Base-by-base conservation (phyloP, 2,329 filamentous ascomycete species). In the Pseudopyrenochaeta lycopersici region DNA sequence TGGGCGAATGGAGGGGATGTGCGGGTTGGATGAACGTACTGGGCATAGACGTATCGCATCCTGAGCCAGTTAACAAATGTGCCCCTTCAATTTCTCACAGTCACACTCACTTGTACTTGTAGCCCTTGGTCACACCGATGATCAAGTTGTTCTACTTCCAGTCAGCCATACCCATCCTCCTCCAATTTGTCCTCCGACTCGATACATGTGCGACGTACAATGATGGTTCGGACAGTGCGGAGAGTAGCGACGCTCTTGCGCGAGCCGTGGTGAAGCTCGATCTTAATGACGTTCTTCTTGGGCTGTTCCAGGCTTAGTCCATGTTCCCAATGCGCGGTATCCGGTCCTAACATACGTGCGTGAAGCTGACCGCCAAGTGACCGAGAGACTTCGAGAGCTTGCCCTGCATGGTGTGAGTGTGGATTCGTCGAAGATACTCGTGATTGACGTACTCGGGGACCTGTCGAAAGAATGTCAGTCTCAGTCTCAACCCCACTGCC, bases 31-130 rank as follows among this genome's bases (percentile, higher is more conserved):
- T 33, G 32, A 17, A 68, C 68, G 33, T 71, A 72, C 68, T 99
- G 95, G 80, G 95, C 95, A 82, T 99, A 99, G 83, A 99, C 95
- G 86, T 99, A 99, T 78, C 96, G 92, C 94, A 99, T 98, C 91
- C 64, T 68, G 35, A 30, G 10, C 14, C 6, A 29, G 35, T 67
- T 62, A 66, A 62, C 52, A 38, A 12, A 15, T 39, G 6, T 18
- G 29, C 20, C 31, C 12, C 30, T 12, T 11, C 29, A 12, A 1
- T 1, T 1, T n/a, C 30, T 18, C 12, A 7, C 1, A 30, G 14
- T 21, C 7, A n/a, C 11, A 40, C 65, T 48, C 54, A 68, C 63
- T 99, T 99, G 90, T 99, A 99, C 86, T 96, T 96, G 91, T 90
- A 99, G 73, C 95, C 95, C 87, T 94, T 96, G 81, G 95, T 99